Evolutionary conservation across 2,329 filamentous ascomycete genomes (phyloP).

Genomic region (Cladophialophora bantiana): DNA sequence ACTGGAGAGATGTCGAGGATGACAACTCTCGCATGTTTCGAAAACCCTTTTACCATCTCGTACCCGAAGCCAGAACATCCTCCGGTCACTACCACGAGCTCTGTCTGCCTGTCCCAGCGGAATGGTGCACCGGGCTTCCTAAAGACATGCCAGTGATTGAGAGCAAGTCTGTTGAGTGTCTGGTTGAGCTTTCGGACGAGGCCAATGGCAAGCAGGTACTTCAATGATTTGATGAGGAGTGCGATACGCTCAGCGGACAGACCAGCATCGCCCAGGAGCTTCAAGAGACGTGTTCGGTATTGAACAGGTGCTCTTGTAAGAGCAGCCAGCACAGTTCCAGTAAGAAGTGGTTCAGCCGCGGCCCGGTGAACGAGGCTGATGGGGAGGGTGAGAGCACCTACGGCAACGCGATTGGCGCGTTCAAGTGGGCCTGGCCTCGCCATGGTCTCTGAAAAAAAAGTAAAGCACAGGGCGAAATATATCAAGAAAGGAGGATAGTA

Average conservation of each 20-base stretch:
- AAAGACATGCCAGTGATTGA: conserved; percentile 52
- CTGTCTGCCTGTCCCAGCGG: conserved; percentile 46
- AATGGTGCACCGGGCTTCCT: conserved; percentile 40
- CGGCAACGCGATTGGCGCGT: conserved; percentile 21
- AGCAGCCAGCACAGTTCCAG: conserved; percentile 32
- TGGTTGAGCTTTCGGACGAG: conserved; percentile 58
- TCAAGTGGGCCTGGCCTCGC: conserved; percentile 23
- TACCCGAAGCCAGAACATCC: conserved; percentile 77
- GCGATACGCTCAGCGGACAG: conserved; percentile 27
- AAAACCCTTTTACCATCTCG: conserved; percentile 69
- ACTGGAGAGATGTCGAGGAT: conserved; percentile 68
- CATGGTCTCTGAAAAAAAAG: conserved; percentile 9
- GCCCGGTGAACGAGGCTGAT: conserved; percentile 24
- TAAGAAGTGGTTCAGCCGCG: conserved; percentile 35
- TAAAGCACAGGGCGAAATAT: neutral
- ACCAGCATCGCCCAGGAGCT: conserved; percentile 19
- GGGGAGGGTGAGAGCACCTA: conserved; percentile 25
- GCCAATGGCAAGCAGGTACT: conserved; percentile 61
- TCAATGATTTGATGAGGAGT: conserved; percentile 41
- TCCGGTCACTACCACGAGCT: conserved; percentile 56
- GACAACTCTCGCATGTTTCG: conserved; percentile 71
- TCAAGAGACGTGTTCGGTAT: conserved; percentile 30
- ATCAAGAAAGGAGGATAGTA: neutral
- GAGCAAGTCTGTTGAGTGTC: conserved; percentile 60
- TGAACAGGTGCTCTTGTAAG: conserved; percentile 34